phyloP scores from a whole-genome alignment of 108 stramenopile species.

The Cyclostephanos invisitatus region DNA sequence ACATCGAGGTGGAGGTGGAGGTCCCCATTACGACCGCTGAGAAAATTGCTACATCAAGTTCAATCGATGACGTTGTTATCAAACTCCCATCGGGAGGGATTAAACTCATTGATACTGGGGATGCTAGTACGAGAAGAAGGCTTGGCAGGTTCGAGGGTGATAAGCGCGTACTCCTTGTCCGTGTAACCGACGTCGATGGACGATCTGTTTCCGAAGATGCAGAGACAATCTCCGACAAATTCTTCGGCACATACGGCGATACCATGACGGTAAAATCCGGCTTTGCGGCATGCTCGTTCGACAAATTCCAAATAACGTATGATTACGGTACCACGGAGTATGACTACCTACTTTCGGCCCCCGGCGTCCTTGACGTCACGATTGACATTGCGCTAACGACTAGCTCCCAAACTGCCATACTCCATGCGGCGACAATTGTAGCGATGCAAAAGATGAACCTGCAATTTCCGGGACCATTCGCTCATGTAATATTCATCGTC shows the following conservation, averaged over 20 bases:
- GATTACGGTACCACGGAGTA: constrained; percentile 8
- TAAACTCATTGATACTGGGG: not conserved
- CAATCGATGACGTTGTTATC: not conserved
- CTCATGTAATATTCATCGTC: constrained; percentile 39
- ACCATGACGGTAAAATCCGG: constrained; percentile 19
- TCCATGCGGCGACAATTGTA: not conserved
- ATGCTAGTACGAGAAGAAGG: not conserved
- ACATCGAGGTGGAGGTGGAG: constrained; percentile 22
- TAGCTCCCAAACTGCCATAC: constrained; percentile 10
- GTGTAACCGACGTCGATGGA: constrained; percentile 40
- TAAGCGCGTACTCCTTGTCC: constrained; percentile 30
- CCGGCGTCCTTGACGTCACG: constrained; percentile 37
- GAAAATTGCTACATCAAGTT: too few species aligned
- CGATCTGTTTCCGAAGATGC: constrained; percentile 9
- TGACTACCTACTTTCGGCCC: constrained; percentile 12
- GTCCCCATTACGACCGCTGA: too few species aligned
- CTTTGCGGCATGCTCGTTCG: constrained; percentile 39
- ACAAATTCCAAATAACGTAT: constrained; percentile 26
- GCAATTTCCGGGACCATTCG: constrained; percentile 31
- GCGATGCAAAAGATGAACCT: constrained; percentile 20
- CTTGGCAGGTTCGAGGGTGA: constrained; percentile 23
- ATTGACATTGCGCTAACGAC: constrained; percentile 16
- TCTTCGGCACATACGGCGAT: constrained; percentile 46
- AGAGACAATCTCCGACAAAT: constrained; percentile 33
- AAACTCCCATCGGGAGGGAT: constrained; percentile 21